phyloP scores from a whole-genome alignment of 106 monocot species.

The Dioscorea alata region DNA sequence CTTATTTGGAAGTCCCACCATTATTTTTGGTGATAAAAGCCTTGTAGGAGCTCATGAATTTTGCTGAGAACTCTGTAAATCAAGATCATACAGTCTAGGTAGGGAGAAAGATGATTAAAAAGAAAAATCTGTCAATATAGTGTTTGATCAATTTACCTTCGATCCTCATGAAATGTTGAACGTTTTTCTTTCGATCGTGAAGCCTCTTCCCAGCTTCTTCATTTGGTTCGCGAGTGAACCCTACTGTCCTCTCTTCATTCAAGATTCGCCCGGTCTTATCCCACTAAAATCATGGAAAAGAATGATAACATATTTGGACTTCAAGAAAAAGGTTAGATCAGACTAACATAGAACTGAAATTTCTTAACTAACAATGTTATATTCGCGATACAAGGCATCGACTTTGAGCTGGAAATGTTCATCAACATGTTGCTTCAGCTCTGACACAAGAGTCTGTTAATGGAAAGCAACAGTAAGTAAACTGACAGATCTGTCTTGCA shows the following conservation, averaged over 20 bases:
- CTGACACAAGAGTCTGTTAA: slow-evolving; percentile 15
- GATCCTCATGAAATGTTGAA: slow-evolving; percentile 28
- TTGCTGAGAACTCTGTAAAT: slow-evolving; percentile 28
- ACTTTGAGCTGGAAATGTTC: slow-evolving; percentile 12
- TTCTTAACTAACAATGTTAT: slow-evolving; percentile 6
- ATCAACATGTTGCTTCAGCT: slow-evolving; percentile 30
- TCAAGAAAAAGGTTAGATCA: not conserved
- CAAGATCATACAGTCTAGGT: not conserved
- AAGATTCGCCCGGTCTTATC: not conserved
- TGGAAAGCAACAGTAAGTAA: not conserved
- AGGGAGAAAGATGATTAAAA: not conserved
- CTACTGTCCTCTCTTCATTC: not conserved
- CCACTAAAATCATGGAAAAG: not conserved
- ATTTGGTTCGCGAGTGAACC: not conserved
- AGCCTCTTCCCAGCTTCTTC: not conserved
- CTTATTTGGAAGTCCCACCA: not conserved
- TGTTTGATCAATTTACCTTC: slow-evolving; percentile 19
- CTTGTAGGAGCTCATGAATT: slow-evolving; percentile 37
- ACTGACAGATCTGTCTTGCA: not conserved
- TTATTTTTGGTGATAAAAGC: not conserved
- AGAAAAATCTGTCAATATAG: not conserved
- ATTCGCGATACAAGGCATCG: slow-evolving; percentile 23
- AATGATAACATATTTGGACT: not conserved
- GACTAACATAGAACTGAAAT: not conserved
- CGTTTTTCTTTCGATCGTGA: slow-evolving; percentile 1